These are phyloP conservation scores for Exophiala sp. DNA, from an alignment of 2,329 filamentous ascomycete genomes.

Conservation along the genomic window DNA sequence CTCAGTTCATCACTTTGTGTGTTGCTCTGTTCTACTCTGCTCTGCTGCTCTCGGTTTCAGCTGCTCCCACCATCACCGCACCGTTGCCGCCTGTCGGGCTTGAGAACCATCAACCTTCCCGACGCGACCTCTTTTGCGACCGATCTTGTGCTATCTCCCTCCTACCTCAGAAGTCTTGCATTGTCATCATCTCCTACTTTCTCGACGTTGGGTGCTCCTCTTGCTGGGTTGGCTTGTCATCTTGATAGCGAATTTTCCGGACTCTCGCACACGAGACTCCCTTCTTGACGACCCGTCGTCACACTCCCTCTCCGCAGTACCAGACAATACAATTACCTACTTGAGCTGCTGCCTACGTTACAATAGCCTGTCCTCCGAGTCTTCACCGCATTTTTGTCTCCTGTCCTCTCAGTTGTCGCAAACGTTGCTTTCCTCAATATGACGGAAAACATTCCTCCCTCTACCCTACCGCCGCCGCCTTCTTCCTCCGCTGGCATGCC, in stretches of 20 bases:
- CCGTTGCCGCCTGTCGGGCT: slow-evolving; percentile 11
- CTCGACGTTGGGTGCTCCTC: slow-evolving; percentile 16
- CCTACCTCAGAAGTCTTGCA: slow-evolving; percentile 13
- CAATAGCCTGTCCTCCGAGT: slow-evolving; percentile 7
- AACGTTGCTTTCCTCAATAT: slow-evolving; percentile 44
- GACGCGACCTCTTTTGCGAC: slow-evolving; percentile 22
- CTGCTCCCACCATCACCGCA: slow-evolving; percentile 21
- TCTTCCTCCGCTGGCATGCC: slow-evolving; percentile 61
- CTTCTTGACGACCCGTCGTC: slow-evolving; percentile 13
- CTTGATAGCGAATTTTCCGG: slow-evolving; percentile 25
- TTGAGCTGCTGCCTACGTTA: slow-evolving; percentile 11
- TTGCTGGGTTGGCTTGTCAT: slow-evolving; percentile 25
- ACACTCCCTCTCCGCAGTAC: slow-evolving; percentile 8
- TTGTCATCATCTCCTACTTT: slow-evolving; percentile 19
- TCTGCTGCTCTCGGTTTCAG: slow-evolving; percentile 20
- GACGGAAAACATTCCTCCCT: slow-evolving; percentile 67
- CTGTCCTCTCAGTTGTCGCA: slow-evolving; percentile 13
- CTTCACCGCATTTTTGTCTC: slow-evolving; percentile 5
- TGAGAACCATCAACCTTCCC: slow-evolving; percentile 1
- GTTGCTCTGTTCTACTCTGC: slow-evolving; percentile 15
- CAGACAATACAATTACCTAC: slow-evolving; percentile 8
- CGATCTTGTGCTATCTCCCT: slow-evolving; percentile 9
- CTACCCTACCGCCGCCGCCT: slow-evolving; percentile 58
- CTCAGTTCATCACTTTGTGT: slow-evolving; percentile 13
- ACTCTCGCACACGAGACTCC: slow-evolving; percentile 18